A percentile compares a stretch with the other conserved stretches of the same genome.
Conservation (phyloP, 352 stramenopile genomes). For the Thraustotheca clavata region DNA sequence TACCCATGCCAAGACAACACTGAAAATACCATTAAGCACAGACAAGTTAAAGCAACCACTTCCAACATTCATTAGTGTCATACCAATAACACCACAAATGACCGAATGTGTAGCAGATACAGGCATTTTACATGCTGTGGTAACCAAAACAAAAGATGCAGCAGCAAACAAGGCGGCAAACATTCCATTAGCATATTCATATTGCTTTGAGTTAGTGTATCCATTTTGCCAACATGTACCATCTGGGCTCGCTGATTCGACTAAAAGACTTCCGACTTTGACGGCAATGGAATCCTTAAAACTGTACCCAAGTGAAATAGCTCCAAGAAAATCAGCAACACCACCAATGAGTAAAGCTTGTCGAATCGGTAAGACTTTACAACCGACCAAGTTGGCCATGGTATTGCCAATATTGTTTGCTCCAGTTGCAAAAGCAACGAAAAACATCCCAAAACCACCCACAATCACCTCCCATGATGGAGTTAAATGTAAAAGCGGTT, state of each 20-base stretch:
- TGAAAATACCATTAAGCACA: slow-evolving; percentile 31
- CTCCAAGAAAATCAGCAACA: slow-evolving; percentile 74
- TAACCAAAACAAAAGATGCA: slow-evolving; percentile 42
- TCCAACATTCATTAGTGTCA: slow-evolving; percentile 41
- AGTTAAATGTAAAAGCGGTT: neutral
- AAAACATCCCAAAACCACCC: neutral
- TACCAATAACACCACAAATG: slow-evolving; percentile 55
- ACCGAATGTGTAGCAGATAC: slow-evolving; percentile 72
- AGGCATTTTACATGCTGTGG: slow-evolving; percentile 46
- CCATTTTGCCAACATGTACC: slow-evolving; percentile 28
- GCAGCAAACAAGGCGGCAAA: slow-evolving; percentile 40
- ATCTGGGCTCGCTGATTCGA: slow-evolving; percentile 29
- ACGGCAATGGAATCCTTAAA: slow-evolving; percentile 25
- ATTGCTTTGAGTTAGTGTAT: slow-evolving; percentile 40
- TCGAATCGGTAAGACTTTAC: slow-evolving; percentile 20
- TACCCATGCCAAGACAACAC: slow-evolving; percentile 65
- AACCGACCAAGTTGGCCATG: slow-evolving; percentile 74
- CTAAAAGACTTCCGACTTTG: slow-evolving; percentile 51
- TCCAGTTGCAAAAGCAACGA: slow-evolving; percentile 37
- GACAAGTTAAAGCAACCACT: slow-evolving; percentile 35
- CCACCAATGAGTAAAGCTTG: slow-evolving; percentile 52
- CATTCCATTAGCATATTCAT: slow-evolving; percentile 67
- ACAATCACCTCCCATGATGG: slow-evolving; percentile 1
- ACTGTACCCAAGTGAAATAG: slow-evolving; percentile 60
- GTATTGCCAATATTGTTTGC: slow-evolving; percentile 86